phyloP scores from a whole-genome alignment of 1,139 yeast species.

The Kurtzmaniella quercitrusa region DNA sequence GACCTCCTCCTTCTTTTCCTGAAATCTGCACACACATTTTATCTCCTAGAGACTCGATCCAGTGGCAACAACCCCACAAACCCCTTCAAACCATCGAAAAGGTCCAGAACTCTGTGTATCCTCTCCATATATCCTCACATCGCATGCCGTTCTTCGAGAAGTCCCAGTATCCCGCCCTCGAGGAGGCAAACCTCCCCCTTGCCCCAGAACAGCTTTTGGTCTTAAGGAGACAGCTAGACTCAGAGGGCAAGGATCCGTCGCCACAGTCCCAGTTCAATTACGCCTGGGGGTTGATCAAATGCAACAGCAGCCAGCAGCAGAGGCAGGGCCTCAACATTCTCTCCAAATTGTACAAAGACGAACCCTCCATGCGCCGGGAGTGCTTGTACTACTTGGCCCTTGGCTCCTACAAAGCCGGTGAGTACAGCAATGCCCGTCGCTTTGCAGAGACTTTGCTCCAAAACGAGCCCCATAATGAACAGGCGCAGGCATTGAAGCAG shows the following conservation, averaged over 20 bases:
- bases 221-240: constrained; percentile 69
- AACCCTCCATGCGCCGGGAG: constrained; percentile 83
- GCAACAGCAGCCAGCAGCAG: constrained; percentile 57
- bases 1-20: no score
- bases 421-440: constrained; percentile 78
- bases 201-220: constrained; percentile 71
- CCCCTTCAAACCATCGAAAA: no score
- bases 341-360: constrained; percentile 69
- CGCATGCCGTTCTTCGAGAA: constrained; percentile 9
- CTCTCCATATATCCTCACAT: no score
- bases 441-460: constrained; percentile 74
- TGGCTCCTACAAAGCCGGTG: constrained; percentile 87
- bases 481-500: constrained; percentile 65
- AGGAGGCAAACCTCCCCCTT: constrained; percentile 52
- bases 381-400: constrained; percentile 82
- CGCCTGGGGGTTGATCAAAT: constrained; percentile 93
- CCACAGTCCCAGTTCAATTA: constrained; percentile 87
- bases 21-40: no score
- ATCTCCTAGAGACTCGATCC: no score
- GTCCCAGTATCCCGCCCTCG: constrained; percentile 34
- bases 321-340: constrained; percentile 75
- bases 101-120: no score
- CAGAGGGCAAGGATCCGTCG: constrained; percentile 77
- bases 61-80: no score
- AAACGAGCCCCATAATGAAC: constrained; percentile 81